A percentile compares a stretch with the other conserved stretches of the same genome.
Conservation (phyloP, 1,284 basidiomycete genomes). For the Coniophora puteana region DNA sequence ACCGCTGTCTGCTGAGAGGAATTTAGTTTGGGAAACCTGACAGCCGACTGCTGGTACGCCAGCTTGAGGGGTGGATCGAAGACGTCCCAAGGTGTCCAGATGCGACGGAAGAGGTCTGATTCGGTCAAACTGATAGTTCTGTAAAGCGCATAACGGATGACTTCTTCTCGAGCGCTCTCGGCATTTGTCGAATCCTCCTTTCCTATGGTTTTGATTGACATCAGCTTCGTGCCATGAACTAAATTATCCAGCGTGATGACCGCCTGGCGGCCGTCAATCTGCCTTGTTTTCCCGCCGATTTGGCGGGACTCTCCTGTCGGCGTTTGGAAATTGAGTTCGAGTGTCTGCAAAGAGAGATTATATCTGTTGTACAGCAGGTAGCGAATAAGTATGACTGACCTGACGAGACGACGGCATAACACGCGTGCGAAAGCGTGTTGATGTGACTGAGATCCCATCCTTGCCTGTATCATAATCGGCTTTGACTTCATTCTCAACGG, state of each 20-base stretch:
- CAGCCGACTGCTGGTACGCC: not conserved
- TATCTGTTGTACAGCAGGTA: not conserved
- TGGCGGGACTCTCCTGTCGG: slow-evolving; percentile 2
- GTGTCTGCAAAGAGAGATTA: slow-evolving; percentile 9
- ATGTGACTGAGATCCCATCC: slow-evolving; percentile 29
- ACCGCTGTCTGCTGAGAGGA: slow-evolving; percentile 36
- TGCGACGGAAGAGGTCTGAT: slow-evolving; percentile 40
- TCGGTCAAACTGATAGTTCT: slow-evolving; percentile 25
- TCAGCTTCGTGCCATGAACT: slow-evolving; percentile 17
- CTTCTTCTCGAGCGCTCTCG: slow-evolving; percentile 31
- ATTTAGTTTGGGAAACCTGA: slow-evolving; percentile 26
- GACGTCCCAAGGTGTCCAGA: slow-evolving; percentile 33
- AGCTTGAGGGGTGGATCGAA: slow-evolving; percentile 11
- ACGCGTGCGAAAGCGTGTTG: slow-evolving; percentile 39
- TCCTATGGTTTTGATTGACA: slow-evolving; percentile 39
- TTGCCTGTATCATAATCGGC: slow-evolving; percentile 19
- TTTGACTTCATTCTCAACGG: slow-evolving; percentile 40
- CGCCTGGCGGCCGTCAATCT: slow-evolving; percentile 19
- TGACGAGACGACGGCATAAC: slow-evolving; percentile 29
- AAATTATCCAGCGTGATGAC: slow-evolving; percentile 18
- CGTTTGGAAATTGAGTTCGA: slow-evolving; percentile 17
- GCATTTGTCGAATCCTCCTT: slow-evolving; percentile 38
- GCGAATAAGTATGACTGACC: slow-evolving; percentile 19
- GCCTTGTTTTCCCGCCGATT: slow-evolving; percentile 13
- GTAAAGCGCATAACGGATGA: slow-evolving; percentile 38